Evolutionary conservation across 768 basidiomycete species (phyloP), one percentile per base, ranked within the genome.

Genomic region (Boletus vinaceobasis): DNA sequence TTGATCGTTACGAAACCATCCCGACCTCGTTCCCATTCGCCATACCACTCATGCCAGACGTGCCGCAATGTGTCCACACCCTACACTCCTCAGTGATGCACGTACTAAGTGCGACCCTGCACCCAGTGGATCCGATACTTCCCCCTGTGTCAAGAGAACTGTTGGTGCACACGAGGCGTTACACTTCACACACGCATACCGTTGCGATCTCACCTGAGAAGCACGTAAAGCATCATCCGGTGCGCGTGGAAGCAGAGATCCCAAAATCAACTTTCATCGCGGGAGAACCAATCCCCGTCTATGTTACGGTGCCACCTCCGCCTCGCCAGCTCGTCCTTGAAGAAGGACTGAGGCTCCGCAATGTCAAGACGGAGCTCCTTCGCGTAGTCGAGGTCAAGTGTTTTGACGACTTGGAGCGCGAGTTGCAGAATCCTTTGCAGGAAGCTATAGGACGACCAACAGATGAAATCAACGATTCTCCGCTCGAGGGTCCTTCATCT

Each of bases 21-120:
- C 86, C 87, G 5, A 77, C 84, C 2, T 79, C 81, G 21, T 81
- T 87, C 56, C 84, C 87, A n/a, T 95, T 94, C 71, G 82, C 89
- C 36, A 84, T 95, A 56, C 89, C 88, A 11, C 77, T 95, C 49
- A 81, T 78, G 55, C 72, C 81, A 39, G 93, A 95, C 70, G 84
- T 88, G 7, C 93, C 93, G 0, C 89, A 93, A 67, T 90, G 88
- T 38, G 76, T 93, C 31, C 84, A 86, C 62, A 89, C 91, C 5
- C 77, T 85, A 15, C 81, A 81, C 58, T 93, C 92, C 2, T 82
- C 84, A 1, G 75, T 95, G 50, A 77, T 78, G 14, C 88, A 95
- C 67, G 75, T 78, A 15, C 75, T 95, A 43, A 84, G 80, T 13
- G 92, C 87, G 33, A 81, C 78, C 1, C 72, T 95, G 23, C 75